These are phyloP conservation scores for Monosporascus sp. DNA, from an alignment of 2,329 filamentous ascomycete species.

Conservation along the genomic window DNA sequence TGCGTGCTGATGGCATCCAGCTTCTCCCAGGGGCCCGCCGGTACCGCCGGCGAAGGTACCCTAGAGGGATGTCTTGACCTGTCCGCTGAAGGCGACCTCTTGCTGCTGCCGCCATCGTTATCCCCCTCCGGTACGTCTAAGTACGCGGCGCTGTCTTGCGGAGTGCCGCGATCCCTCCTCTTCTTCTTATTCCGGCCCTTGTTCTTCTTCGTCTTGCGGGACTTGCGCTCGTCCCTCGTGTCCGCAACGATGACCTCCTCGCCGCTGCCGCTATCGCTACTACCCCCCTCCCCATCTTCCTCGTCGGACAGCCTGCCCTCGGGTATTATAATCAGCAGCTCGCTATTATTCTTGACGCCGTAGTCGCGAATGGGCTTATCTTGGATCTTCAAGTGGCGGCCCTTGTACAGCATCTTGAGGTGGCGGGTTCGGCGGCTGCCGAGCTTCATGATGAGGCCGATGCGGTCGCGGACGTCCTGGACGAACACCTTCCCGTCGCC, in stretches of 20 bases:
- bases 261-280: slow-evolving; percentile 31
- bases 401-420: slow-evolving; percentile 70
- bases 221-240: slow-evolving; percentile 30
- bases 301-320: slow-evolving; percentile 40
- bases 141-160: slow-evolving; percentile 38
- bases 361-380: slow-evolving; percentile 51
- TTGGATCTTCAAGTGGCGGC: slow-evolving; percentile 62
- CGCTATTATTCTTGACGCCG: slow-evolving; percentile 57
- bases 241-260: slow-evolving; percentile 41
- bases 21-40: slow-evolving; percentile 49
- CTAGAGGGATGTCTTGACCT: slow-evolving; percentile 33
- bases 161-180: slow-evolving; percentile 35
- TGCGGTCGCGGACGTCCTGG: slow-evolving; percentile 61
- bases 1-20: slow-evolving; percentile 61
- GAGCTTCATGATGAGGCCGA: slow-evolving; percentile 60
- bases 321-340: slow-evolving; percentile 54
- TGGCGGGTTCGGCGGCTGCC: slow-evolving; percentile 44
- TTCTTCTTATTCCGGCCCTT: slow-evolving; percentile 28
- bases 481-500: slow-evolving; percentile 67
- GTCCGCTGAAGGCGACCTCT: slow-evolving; percentile 22
- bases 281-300: slow-evolving; percentile 12
- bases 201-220: slow-evolving; percentile 39
- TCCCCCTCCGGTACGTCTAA: slow-evolving; percentile 33
- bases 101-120: slow-evolving; percentile 27
- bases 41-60: slow-evolving; percentile 30